Evolutionary conservation across 306 rosid species (phyloP).

Genomic region (Quillaja saponaria): DNA sequence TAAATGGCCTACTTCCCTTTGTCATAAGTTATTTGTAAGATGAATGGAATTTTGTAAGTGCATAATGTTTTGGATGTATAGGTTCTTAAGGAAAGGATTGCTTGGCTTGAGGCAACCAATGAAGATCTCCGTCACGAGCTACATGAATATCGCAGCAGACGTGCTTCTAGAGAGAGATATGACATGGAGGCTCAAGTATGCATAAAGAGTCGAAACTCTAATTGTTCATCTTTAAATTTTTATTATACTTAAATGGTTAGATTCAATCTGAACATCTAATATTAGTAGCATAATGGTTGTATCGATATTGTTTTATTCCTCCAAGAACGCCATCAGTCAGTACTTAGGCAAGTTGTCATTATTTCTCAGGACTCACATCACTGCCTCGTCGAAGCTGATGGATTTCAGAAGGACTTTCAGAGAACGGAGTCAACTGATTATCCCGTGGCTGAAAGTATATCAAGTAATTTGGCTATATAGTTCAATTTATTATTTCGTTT

Average conservation of each 20-base stretch:
- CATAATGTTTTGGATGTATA: constrained; percentile 35
- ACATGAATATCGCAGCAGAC: constrained; percentile 66
- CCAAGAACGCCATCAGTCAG: constrained; percentile 1
- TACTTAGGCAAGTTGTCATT: constrained; percentile 27
- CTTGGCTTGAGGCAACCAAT: constrained; percentile 76
- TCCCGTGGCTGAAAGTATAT: constrained; percentile 47
- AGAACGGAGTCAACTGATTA: constrained; percentile 54
- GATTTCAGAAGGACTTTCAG: constrained; percentile 55
- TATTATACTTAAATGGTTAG: constrained; percentile 18
- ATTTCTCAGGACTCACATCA: constrained; percentile 45
- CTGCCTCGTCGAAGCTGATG: constrained; percentile 45
- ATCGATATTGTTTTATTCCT: constrained; percentile 13
- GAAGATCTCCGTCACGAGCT: constrained; percentile 66
- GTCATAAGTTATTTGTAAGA: not conserved
- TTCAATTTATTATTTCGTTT: too few relatives aligned
- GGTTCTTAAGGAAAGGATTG: constrained; percentile 71
- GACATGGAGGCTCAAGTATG: constrained; percentile 60
- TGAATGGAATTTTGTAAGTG: constrained; percentile 20
- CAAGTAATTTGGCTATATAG: constrained; percentile 45
- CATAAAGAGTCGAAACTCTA: constrained; percentile 20
- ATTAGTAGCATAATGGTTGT: constrained; percentile 9
- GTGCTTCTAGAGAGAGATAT: constrained; percentile 47
- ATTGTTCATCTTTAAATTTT: constrained; percentile 17
- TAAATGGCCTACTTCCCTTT: not conserved
- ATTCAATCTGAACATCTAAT: constrained; percentile 6